Evolutionary conservation across 176 grass and related monocot genomes (phyloP).

Genomic region (Carex myosuroides): DNA sequence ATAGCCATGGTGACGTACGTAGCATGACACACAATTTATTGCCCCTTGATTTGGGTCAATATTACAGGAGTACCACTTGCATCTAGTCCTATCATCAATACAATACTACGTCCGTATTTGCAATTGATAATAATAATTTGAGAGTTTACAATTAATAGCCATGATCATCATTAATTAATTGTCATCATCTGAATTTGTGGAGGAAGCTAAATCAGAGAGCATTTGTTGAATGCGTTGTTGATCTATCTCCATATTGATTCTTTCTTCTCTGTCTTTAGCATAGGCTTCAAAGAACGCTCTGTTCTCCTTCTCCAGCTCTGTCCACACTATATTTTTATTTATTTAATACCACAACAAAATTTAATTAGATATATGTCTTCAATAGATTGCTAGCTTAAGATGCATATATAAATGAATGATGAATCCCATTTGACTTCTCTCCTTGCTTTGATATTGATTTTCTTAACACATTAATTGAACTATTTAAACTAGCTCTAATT

Average conservation of each 20-base stretch:
- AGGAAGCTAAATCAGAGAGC: constrained; percentile 17
- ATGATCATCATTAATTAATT: neutral
- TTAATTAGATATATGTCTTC: neutral
- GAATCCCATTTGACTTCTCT: no score
- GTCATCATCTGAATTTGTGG: neutral
- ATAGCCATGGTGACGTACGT: neutral
- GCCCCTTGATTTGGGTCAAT: neutral
- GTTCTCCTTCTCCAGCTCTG: constrained; percentile 27
- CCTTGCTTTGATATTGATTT: no score
- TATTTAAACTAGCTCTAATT: no score
- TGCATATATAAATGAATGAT: no score
- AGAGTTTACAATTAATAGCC: no score
- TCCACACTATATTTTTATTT: constrained; percentile 4
- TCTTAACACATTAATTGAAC: no score
- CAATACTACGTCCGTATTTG: no score
- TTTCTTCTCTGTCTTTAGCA: constrained; percentile 22
- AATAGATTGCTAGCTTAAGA: no score
- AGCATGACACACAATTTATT: neutral
- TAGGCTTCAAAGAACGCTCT: constrained; percentile 22
- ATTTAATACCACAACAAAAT: neutral
- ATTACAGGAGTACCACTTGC: neutral
- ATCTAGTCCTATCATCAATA: neutral
- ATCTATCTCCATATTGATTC: constrained; percentile 3
- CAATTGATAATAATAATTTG: no score
- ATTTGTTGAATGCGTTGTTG: constrained; percentile 17